Conservation (phyloP, 169 alveolate genomes). For the Babesia ovis region DNA sequence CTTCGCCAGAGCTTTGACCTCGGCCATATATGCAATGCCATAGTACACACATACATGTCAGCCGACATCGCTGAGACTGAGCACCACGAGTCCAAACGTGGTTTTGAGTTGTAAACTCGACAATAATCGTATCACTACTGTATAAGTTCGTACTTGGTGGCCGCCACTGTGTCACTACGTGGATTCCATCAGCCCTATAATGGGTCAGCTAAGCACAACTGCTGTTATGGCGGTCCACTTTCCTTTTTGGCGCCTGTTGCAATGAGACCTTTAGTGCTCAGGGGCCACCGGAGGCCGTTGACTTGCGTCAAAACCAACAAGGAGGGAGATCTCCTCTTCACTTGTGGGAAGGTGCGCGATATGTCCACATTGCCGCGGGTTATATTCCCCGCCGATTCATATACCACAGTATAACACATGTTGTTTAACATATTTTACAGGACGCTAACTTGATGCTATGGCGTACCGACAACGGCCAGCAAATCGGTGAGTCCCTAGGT, state of each 20-base stretch:
- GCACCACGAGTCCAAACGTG: conserved; percentile 39
- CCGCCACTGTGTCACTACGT: no score
- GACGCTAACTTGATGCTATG: conserved; percentile 80
- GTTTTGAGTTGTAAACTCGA: conserved; percentile 29
- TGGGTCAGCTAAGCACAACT: background rate
- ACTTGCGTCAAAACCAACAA: conserved; percentile 86
- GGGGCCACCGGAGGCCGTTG: conserved; percentile 88
- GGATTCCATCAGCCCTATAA: conserved; percentile 44
- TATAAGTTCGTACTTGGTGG: no score
- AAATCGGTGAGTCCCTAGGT: conserved; percentile 70
- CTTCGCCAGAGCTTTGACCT: conserved; percentile 63
- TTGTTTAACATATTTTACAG: conserved; percentile 37
- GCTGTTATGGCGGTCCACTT: conserved; percentile 16
- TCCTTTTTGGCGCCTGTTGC: background rate
- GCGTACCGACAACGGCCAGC: conserved; percentile 81
- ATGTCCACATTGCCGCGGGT: background rate
- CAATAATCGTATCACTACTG: background rate
- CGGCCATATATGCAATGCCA: conserved; percentile 63
- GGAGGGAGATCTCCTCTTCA: conserved; percentile 87
- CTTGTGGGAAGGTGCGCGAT: conserved; percentile 86
- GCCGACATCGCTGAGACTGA: conserved; percentile 48
- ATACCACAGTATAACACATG: background rate
- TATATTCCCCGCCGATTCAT: background rate
- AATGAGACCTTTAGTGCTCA: conserved; percentile 83
- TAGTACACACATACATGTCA: conserved; percentile 65